A percentile compares a stretch with the other conserved stretches of the same genome.
These are phyloP conservation scores for Brassica carinata DNA, from an alignment of 345 rosid species.

Conservation along the genomic window DNA sequence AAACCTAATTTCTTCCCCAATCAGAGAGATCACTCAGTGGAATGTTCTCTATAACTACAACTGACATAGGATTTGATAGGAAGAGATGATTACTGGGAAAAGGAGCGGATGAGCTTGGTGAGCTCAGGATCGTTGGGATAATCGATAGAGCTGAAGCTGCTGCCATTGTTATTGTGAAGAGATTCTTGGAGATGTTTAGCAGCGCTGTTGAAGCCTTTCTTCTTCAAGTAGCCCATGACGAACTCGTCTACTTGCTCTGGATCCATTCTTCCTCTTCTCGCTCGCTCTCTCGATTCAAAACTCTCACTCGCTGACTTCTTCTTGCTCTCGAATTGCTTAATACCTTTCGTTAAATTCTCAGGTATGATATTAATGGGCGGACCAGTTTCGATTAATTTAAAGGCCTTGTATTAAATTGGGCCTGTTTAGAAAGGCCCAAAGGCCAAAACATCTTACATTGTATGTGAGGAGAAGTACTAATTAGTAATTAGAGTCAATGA, in stretches of 20 bases:
- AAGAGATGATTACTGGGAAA: constrained; percentile 56
- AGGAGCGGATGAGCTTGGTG: constrained; percentile 68
- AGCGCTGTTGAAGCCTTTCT: constrained; percentile 83
- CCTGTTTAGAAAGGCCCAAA: not conserved
- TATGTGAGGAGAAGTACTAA: not conserved
- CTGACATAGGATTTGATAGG: not conserved
- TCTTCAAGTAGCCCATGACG: constrained; percentile 78
- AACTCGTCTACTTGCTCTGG: constrained; percentile 55
- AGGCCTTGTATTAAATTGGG: not conserved
- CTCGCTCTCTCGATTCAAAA: not conserved
- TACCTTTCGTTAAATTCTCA: not conserved
- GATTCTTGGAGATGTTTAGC: constrained; percentile 48
- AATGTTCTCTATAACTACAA: not conserved
- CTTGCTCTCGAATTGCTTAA: not conserved
- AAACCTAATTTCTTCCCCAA: constrained; percentile 34
- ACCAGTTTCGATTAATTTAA: not conserved
- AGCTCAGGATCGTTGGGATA: constrained; percentile 71
- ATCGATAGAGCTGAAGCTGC: constrained; percentile 42
- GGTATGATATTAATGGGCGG: not conserved
- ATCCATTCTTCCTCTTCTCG: constrained; percentile 47
- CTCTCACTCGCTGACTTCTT: not conserved
- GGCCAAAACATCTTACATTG: not conserved
- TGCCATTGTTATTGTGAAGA: constrained; percentile 56
- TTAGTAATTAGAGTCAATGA: too few species aligned
- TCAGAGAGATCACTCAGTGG: constrained; percentile 10